These are phyloP conservation scores for Penicillium frequentans DNA, from an alignment of 2,329 filamentous ascomycete species.

Conservation along the genomic window DNA sequence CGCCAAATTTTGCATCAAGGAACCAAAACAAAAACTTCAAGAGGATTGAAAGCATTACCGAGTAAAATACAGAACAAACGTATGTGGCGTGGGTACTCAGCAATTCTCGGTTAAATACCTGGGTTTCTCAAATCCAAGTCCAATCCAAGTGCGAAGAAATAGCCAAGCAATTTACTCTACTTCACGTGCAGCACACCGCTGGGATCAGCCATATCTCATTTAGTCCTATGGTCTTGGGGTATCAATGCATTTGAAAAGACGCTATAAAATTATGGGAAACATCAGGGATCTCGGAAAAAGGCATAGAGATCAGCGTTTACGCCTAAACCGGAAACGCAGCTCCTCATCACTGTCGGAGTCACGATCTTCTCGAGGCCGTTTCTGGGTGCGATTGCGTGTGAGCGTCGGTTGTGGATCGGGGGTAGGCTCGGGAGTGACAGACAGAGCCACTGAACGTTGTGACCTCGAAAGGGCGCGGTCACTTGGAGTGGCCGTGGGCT, in stretches of 20 bases:
- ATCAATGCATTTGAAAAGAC: slow-evolving; percentile 13
- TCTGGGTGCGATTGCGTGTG: slow-evolving; percentile 25
- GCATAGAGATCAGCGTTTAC: slow-evolving; percentile 34
- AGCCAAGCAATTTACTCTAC: too few relatives aligned
- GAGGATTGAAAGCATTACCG: too few relatives aligned
- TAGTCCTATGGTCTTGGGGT: not conserved
- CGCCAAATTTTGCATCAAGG: too few relatives aligned
- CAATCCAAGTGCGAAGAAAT: too few relatives aligned
- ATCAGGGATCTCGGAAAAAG: not conserved
- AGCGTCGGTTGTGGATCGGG: slow-evolving; percentile 15
- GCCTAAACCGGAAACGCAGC: slow-evolving; percentile 56
- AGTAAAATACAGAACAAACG: too few relatives aligned
- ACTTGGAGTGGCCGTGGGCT: not conserved
- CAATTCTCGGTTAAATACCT: too few relatives aligned
- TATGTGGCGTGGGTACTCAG: too few relatives aligned
- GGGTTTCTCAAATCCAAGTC: too few relatives aligned
- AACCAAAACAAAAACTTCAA: too few relatives aligned
- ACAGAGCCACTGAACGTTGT: slow-evolving; percentile 9
- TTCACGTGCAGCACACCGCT: too few relatives aligned
- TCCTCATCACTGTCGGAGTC: slow-evolving; percentile 60
- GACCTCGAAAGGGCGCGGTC: slow-evolving; percentile 9
- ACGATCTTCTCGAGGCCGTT: slow-evolving; percentile 36
- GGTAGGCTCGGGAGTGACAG: slow-evolving; percentile 20
- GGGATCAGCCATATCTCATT: too few relatives aligned
- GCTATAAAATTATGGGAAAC: slow-evolving; percentile 5